Evolutionary conservation across 192 early-diverging fungal genomes (phyloP), one percentile per base, ranked within the genome.

Genomic region (Umbelopsis sp.): DNA sequence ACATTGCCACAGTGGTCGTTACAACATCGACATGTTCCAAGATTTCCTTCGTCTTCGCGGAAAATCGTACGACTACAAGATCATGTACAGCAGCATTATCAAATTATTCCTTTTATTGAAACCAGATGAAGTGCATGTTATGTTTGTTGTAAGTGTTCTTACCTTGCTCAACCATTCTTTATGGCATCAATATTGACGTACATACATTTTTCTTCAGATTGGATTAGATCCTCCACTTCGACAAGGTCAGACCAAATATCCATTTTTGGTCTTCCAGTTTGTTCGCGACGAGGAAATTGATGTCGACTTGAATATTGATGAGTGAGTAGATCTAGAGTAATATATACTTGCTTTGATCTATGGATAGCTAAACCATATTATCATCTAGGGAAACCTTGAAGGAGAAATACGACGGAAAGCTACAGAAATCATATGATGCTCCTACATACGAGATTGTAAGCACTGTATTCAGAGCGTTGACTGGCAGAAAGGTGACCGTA

Each of bases 21-120:
- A 96, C 86, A 90, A 93, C 67, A 91, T 99, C 70, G 95, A 97
- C 77, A 91, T 99, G 88, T 94, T 94, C 80, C 87, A 89, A 36
- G 82, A 86, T 29, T 97, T 96, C 72, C 81, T 99, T 74, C 94
- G 97, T 47, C 86, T 99, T 49, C 95, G 96, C 38, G 97, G 97
- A 71, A 97, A 97, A 79, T 94, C 96, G 1, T 95, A 98, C 87
- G 97, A 99, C 78, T 99, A 98, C 88, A 95, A 96, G 83, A 92
- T 99, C 70, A 83, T 90, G 47, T 97, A 96, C 84, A 88, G 83
- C 36, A 91, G 86, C 65, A 90, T 99, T 31, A 88, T 88, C 73
- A 88, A 90, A 62, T 70, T 99, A 69, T 96, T 97, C 70, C 82
- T 97, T 73, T 84, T 99, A 20, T 90, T 92, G 10, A 98, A 98